A percentile compares a stretch with the other conserved stretches of the same genome.
Conservation (phyloP, 176 grass and related monocot genomes). For the Cenchrus fungigraminus region DNA sequence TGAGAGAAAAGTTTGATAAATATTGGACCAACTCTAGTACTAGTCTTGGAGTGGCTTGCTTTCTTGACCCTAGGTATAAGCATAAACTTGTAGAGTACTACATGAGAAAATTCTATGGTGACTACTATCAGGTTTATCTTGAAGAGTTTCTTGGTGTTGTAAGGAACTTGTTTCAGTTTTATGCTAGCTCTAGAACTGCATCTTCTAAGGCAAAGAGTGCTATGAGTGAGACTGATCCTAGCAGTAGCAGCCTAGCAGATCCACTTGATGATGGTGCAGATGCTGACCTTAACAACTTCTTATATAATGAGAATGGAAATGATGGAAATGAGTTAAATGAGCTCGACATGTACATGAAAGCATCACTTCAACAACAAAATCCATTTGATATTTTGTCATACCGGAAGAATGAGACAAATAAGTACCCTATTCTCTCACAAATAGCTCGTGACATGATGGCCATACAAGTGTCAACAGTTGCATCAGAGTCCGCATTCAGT, state of each 20-base stretch:
- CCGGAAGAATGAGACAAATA: not conserved
- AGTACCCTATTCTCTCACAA: not conserved
- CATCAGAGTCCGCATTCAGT: not conserved
- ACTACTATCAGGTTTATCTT: not conserved
- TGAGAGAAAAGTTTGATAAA: not conserved
- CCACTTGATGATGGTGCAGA: not conserved
- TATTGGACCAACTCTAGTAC: not conserved
- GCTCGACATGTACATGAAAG: not conserved
- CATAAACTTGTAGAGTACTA: not conserved
- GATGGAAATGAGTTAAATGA: not conserved
- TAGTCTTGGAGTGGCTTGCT: not conserved
- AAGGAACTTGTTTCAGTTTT: not conserved
- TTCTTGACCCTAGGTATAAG: slow-evolving; percentile 4
- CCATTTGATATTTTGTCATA: not conserved
- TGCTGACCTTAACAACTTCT: not conserved
- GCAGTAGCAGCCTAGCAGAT: not conserved
- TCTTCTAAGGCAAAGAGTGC: not conserved
- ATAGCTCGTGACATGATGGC: not conserved
- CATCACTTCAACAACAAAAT: not conserved
- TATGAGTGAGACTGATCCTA: not conserved
- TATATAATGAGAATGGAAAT: not conserved
- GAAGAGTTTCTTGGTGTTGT: not conserved
- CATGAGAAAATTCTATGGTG: not conserved
- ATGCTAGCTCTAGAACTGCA: not conserved
- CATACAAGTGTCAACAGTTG: not conserved